phyloP scores from a whole-genome alignment of 2,329 filamentous ascomycete genomes.

The Volutella citrinella region DNA sequence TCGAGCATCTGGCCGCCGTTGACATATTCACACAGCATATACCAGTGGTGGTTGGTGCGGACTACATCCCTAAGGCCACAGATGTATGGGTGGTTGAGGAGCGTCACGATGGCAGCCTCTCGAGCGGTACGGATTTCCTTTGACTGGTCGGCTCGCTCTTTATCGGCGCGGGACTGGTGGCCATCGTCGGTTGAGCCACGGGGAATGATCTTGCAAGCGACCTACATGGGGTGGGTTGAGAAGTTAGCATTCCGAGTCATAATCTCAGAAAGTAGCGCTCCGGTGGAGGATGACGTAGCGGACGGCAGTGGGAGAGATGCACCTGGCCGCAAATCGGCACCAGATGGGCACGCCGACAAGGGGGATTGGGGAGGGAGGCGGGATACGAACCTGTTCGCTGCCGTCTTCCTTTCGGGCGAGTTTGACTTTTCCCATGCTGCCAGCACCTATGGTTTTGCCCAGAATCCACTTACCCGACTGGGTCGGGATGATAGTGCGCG shows the following conservation, averaged over 20 bases:
- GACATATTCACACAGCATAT: slow-evolving; percentile 99
- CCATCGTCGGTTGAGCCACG: slow-evolving; percentile 86
- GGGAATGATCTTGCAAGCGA: slow-evolving; percentile 96
- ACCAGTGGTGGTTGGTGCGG: slow-evolving; percentile 97
- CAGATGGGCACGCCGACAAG: too few relatives aligned
- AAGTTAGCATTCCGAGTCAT: slow-evolving; percentile 15
- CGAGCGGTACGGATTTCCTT: slow-evolving; percentile 94
- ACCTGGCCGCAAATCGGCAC: too few relatives aligned
- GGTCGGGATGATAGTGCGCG: slow-evolving; percentile 81
- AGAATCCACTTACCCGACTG: slow-evolving; percentile 91
- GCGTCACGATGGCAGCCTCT: slow-evolving; percentile 92
- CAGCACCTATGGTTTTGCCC: slow-evolving; percentile 94
- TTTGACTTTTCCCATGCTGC: slow-evolving; percentile 99
- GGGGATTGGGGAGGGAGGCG: slow-evolving; percentile 2
- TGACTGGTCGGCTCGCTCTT: slow-evolving; percentile 89
- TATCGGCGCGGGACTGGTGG: slow-evolving; percentile 66
- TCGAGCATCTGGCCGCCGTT: slow-evolving; percentile 99
- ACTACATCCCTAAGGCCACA: slow-evolving; percentile 95
- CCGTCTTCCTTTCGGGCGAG: slow-evolving; percentile 86
- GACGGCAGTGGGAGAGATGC: too few relatives aligned
- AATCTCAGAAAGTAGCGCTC: too few relatives aligned
- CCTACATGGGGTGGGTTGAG: slow-evolving; percentile 47
- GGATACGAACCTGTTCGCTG: slow-evolving; percentile 73
- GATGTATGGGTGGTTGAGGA: slow-evolving; percentile 92
- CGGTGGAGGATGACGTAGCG: too few relatives aligned